Evolutionary conservation across 352 stramenopile genomes (phyloP), one percentile per base, ranked within the genome.

Genomic region (Globisporangium viniferum): DNA sequence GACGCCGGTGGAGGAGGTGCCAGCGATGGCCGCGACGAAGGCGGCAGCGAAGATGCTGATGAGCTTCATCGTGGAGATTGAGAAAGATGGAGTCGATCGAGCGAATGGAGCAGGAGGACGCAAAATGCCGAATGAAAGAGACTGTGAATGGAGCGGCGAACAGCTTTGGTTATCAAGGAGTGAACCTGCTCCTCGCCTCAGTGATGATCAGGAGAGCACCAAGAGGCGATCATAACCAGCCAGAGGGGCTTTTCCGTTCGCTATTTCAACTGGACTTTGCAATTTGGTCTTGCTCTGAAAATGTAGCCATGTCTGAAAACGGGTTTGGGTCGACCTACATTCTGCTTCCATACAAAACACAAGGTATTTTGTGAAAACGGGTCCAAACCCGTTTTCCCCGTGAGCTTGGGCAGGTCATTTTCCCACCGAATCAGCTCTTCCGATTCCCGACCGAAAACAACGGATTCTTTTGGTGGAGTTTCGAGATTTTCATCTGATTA

Each of bases 401-500:
- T 15, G 1, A n/a, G 41, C 6, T 24, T 24, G 15, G 6, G 41
- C 41, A 48, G 14, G 15, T 48, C 41, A 49, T 15, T 31, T 48
- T 22, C 22, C 33, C 57, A 62, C 33, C 33, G 33, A 62, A 62
- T 62, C 57, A 62, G 57, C 29, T 62, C 35, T 27, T 18, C n/a
- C 14, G 22, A 27, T 59, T 59, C 8, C 8, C 5, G 33, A 39
- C 7, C 4, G 3, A 46, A 24, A 24, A 24, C 24, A n/a, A 49
- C 15, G 4, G 41, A 49, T 49, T 62, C 44, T 49, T 62, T 51
- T 62, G 15, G 41, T 49, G 31, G 22, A 33, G 49, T 20, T 61
- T 48, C 31, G 56, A 33, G 31, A 48, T 31, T 62, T 31, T 14
- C 57, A 62, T 62, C 57, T 62, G 57, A 51, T 62, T 62, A 62